Evolutionary conservation across 805 yeast species (phyloP), one percentile per base, ranked within the genome.

Genomic region (Kurtzmaniella fragi): DNA sequence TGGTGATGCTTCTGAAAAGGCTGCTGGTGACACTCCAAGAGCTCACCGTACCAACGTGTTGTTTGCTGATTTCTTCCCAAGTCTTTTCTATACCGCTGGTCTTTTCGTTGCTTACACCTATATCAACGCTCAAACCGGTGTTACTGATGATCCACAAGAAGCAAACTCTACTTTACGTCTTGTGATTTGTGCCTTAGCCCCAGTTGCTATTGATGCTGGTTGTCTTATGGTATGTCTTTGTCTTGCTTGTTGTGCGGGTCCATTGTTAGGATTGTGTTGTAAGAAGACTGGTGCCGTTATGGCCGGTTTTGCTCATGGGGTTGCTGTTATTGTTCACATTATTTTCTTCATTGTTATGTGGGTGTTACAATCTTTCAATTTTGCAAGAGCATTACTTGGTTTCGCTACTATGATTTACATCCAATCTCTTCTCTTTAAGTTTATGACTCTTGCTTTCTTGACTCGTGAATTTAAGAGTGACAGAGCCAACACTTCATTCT

Each of bases 391-490:
- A 77, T 73, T 95, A 64, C 65, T 90, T 48, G 99, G 98, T 62
- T 70, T 89, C 50, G 73, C 82, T 42, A 80, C 96, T 28, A 79
- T 82, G 77, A 75, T 91, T 48, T 84, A 90, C 67, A 71, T 86
- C 55, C 96, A 95, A 74, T 82, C 97, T 70, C 67, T 84, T 38
- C 62, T 93, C 50, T 85, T 91, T 78, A 89, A 89, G 73, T 61
- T 83, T 53, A 72, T 93, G 73, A 86, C 95, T 9, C 70, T 83
- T 38, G 64, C 79, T 49, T 70, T 82, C 64, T 73, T 95, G 59
- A 87, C 97, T 38, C 82, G 99, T 73, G 99, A 93, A 71, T 89
- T 89, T 75, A 88, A 88, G 81, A 86, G 85, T 54, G 97, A 91
- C 67, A 87, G 82, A 59, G 74, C 98, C 28, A 93, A 93, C 71